A percentile compares a stretch with the other conserved stretches of the same genome.
Conservation (phyloP, 2,329 filamentous ascomycete genomes). For the Laburnicola sp. region DNA sequence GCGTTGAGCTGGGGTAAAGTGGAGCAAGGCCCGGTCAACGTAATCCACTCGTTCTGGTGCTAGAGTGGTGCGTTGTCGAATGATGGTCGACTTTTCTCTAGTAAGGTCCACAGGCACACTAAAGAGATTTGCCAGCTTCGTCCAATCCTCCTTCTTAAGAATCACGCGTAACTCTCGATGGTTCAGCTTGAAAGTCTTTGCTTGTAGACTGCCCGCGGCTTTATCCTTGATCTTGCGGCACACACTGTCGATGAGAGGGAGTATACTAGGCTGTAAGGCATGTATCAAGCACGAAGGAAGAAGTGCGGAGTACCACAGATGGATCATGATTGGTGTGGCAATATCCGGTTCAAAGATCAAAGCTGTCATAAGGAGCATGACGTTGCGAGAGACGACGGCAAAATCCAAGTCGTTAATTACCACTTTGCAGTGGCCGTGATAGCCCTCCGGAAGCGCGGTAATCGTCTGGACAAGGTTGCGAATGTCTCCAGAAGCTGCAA, state of each 20-base stretch:
- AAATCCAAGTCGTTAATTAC: constrained; percentile 49
- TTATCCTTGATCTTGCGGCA: constrained; percentile 40
- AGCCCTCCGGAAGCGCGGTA: constrained; percentile 35
- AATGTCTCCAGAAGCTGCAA: constrained; percentile 51
- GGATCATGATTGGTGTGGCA: constrained; percentile 43
- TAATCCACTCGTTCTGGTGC: constrained; percentile 37
- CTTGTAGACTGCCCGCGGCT: constrained; percentile 21
- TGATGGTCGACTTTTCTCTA: constrained; percentile 18
- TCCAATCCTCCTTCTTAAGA: constrained; percentile 40
- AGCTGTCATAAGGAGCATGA: constrained; percentile 46
- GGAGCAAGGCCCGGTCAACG: constrained; percentile 34
- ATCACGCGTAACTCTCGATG: constrained; percentile 29
- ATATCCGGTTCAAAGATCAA: constrained; percentile 19
- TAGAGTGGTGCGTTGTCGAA: constrained; percentile 36
- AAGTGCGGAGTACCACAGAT: constrained; percentile 53
- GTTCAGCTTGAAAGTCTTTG: constrained; percentile 40
- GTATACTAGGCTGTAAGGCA: constrained; percentile 26
- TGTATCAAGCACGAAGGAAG: constrained; percentile 29
- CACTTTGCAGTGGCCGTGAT: constrained; percentile 25
- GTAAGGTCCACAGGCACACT: constrained; percentile 30
- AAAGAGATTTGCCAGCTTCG: constrained; percentile 28
- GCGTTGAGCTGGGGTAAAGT: constrained; percentile 29
- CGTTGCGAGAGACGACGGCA: constrained; percentile 47
- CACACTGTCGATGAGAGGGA: constrained; percentile 41
- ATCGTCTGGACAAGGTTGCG: constrained; percentile 51